These are phyloP conservation scores for Scenedesmus sp. DNA, from an alignment of 163 green algal genomes.

Conservation along the genomic window DNA sequence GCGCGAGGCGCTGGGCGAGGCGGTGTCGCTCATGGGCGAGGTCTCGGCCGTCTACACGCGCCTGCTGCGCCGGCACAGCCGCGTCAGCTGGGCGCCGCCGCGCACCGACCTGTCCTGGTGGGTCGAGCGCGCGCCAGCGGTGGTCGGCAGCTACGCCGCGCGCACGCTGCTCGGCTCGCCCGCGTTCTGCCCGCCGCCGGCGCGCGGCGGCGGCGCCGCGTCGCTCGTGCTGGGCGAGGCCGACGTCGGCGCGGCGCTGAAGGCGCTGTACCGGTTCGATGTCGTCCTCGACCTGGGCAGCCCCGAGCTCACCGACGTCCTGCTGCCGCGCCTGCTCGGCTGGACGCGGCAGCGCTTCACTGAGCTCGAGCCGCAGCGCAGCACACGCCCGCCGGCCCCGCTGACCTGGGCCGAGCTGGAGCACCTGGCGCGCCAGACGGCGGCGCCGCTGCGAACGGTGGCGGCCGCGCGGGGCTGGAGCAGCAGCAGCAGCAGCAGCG, in stretches of 20 bases:
- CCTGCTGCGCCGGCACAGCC: constrained; percentile 3
- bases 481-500: not conserved
- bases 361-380: not conserved
- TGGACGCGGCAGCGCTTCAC: constrained; percentile 19
- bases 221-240: not conserved
- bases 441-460: not conserved
- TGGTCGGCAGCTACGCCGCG: constrained; percentile 30
- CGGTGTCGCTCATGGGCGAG: constrained; percentile 24
- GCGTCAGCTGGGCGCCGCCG: not conserved
- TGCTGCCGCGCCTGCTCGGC: constrained; percentile 9
- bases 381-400: not conserved
- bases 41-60: constrained; percentile 18
- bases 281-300: constrained; percentile 19
- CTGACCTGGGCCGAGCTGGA: constrained; percentile 21
- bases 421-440: constrained; percentile 4
- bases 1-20: constrained; percentile 21
- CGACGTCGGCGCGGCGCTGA: not conserved
- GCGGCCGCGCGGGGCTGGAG: not conserved
- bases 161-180: constrained; percentile 21
- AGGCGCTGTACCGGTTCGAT: constrained; percentile 19
- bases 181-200: constrained; percentile 15
- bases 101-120: constrained; percentile 19
- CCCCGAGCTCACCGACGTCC: constrained; percentile 15
- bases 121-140: constrained; percentile 18
- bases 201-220: not conserved